Conservation (phyloP, 2,329 filamentous ascomycete genomes). For the Colletotrichum sansevieriae region DNA sequence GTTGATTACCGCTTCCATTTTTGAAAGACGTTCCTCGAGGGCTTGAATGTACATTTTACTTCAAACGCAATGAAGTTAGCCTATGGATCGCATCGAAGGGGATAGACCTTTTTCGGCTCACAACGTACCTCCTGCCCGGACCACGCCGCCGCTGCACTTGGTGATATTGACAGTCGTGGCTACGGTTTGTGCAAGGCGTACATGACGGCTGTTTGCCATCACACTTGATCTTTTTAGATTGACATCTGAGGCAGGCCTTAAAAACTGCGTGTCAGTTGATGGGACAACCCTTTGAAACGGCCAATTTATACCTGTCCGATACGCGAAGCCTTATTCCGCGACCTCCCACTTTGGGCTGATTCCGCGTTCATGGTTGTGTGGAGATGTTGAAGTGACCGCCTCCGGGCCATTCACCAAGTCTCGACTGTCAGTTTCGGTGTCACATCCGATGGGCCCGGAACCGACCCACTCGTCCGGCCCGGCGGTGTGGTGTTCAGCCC, state of each 20-base stretch:
- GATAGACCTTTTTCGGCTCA: too few species aligned
- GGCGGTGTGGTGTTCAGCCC: background rate
- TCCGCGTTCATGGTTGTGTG: constrained; percentile 25
- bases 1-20: constrained; percentile 38
- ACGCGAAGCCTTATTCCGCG: constrained; percentile 20
- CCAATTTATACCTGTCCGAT: constrained; percentile 25
- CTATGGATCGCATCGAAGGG: background rate
- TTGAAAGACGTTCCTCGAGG: constrained; percentile 38
- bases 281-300: background rate
- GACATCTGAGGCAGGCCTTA: constrained; percentile 39
- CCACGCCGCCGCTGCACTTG: constrained; percentile 38
- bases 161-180: constrained; percentile 36
- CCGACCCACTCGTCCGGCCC: constrained; percentile 30
- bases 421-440: constrained; percentile 8
- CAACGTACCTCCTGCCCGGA: constrained; percentile 33
- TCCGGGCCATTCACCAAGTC: background rate
- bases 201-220: constrained; percentile 36
- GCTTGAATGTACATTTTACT: constrained; percentile 40
- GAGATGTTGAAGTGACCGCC: background rate
- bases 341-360: constrained; percentile 15
- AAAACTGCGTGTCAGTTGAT: background rate
- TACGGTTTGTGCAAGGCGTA: constrained; percentile 27
- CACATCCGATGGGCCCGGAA: constrained; percentile 6
- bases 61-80: background rate
- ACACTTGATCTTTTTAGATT: constrained; percentile 41